A percentile compares a stretch with the other conserved stretches of the same genome.
phyloP scores from a whole-genome alignment of 2,329 filamentous ascomycete genomes.

The Aspergillus proliferans region DNA sequence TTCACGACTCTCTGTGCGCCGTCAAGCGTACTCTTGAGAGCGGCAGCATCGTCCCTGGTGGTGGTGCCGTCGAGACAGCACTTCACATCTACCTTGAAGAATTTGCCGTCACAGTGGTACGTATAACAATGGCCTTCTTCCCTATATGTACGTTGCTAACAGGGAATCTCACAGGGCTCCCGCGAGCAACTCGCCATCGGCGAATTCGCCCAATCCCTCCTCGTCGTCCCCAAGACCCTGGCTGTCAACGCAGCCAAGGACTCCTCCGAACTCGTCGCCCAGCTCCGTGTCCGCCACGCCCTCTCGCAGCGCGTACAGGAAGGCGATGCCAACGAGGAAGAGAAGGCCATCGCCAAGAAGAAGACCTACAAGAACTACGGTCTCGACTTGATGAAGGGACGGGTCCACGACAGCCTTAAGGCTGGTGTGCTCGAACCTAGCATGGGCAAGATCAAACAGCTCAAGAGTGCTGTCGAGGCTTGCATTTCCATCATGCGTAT shows the following conservation, averaged over 20 bases:
- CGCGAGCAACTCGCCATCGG: conserved; percentile 96
- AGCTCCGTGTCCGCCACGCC: conserved; percentile 89
- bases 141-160: conserved; percentile 1
- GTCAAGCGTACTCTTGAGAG: conserved; percentile 97
- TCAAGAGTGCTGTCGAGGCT: conserved; percentile 97
- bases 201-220: conserved; percentile 91
- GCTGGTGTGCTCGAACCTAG: conserved; percentile 91
- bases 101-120: conserved; percentile 88
- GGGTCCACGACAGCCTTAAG: conserved; percentile 89
- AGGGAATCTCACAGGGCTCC: conserved; percentile 53
- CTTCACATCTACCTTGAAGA: conserved; percentile 99
- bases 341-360: conserved; percentile 83
- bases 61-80: conserved; percentile 95
- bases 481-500: conserved; percentile 99
- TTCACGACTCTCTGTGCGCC: conserved; percentile 93
- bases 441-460: conserved; percentile 95
- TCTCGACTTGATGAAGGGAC: conserved; percentile 79
- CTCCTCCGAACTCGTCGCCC: conserved; percentile 86
- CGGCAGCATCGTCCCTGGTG: conserved; percentile 91
- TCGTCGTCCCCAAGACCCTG: conserved; percentile 91
- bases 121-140: conserved; percentile 22
- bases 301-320: conserved; percentile 88
- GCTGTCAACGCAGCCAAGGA: conserved; percentile 97
- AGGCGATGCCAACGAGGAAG: conserved; percentile 68
- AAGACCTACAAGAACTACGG: conserved; percentile 99